These are phyloP conservation scores for Vigna unguiculata DNA, from an alignment of 306 rosid genomes.

Conservation along the genomic window DNA sequence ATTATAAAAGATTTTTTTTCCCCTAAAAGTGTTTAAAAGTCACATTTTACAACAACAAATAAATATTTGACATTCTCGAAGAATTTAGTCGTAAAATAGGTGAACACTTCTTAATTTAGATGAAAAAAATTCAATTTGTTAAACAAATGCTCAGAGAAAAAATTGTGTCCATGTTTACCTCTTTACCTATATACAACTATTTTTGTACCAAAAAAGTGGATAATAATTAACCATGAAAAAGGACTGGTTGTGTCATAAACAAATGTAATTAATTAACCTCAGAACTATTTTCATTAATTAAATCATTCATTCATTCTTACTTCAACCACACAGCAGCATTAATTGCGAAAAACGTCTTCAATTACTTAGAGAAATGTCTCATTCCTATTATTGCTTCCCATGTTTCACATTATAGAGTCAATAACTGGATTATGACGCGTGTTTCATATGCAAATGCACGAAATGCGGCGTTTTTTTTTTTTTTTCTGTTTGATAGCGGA, in stretches of 20 bases:
- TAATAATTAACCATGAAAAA: background rate
- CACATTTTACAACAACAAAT: background rate
- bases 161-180: background rate
- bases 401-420: background rate
- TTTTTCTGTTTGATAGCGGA: background rate
- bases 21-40: background rate
- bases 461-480: conserved; percentile 24
- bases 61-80: background rate
- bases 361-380: background rate
- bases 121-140: background rate
- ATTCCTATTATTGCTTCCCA: background rate
- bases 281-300: background rate
- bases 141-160: background rate
- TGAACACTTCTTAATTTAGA: background rate
- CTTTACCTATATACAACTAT: background rate
- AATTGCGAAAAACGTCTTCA: background rate
- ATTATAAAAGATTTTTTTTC: too few relatives aligned
- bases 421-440: conserved; percentile 21
- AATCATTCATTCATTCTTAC: background rate
- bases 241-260: background rate
- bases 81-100: background rate
- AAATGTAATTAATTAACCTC: background rate
- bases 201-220: background rate
- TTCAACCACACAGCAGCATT: background rate
- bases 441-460: conserved; percentile 45